Base-by-base conservation (phyloP, 495 filamentous ascomycete genomes). In the Usnea hakonensis region DNA sequence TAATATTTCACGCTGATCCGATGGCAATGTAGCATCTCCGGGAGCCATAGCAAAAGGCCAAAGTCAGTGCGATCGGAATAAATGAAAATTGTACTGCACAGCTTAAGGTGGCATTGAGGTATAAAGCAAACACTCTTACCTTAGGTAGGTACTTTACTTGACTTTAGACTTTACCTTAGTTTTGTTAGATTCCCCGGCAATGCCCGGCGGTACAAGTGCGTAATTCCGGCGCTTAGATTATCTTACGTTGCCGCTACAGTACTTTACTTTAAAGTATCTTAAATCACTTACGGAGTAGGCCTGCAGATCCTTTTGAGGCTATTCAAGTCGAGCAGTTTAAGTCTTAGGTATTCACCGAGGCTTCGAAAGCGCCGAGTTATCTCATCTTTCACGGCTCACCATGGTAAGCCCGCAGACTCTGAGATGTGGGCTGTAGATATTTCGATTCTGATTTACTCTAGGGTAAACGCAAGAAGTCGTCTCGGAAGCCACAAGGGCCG, bases 401-500 rank as follows among this genome's bases (percentile, higher is more conserved):
- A 62, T 62, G 60, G 60, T 62, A 52, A 17, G 60, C 40, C 44
- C 32, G 28, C 52, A 17, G 4, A 1, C 7, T 23, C 32, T 19
- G 23, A 41, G 16, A 48, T 44, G 3, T 13, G 37, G 21, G 30
- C 13, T 28, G n/a, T 44, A 21, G n/a, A 28, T 14, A 30, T 13
- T 5, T 21, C 52, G 41, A 36, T 57, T 30, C n/a, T 61, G 64
- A 61, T 35, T 17, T 16, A 21, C 16, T 16, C 9, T 67, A 87
- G 90, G 93, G 93, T 58, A 98, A 98, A 79, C 88, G 93, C 71
- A 97, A 97, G 88, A 95, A 95, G 85, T 87, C 88, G 35, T 85
- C 89, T 63, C 81, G 87, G 65, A 89, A 90, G 75, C 92, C 91
- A 1, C 84, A 87, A 71, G 89, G 87, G 57, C 85, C 88, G 32